Conservation (phyloP, 2,329 filamentous ascomycete genomes). For the Cercospora beticola region DNA sequence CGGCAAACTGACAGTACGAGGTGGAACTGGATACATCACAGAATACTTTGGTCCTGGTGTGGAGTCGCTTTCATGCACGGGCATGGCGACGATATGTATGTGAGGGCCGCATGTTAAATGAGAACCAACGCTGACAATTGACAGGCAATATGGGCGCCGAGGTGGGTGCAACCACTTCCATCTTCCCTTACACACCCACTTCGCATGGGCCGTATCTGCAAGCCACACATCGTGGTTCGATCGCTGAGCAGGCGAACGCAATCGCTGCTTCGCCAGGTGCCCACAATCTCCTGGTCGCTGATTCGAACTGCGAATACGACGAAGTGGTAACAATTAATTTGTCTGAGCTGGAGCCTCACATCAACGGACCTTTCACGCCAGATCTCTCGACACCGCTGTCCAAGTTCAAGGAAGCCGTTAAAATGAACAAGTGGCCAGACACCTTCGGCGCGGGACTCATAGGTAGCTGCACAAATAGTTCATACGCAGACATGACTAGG, state of each 20-base stretch:
- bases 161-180: constrained; percentile 90
- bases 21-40: constrained; percentile 90
- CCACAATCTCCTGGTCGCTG: constrained; percentile 70
- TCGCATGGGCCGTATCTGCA: constrained; percentile 79
- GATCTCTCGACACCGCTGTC: constrained; percentile 92
- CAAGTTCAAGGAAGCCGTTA: constrained; percentile 79
- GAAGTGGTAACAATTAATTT: constrained; percentile 88
- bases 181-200: constrained; percentile 86
- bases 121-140: constrained; percentile 60
- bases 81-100: constrained; percentile 76
- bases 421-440: constrained; percentile 84
- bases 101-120: neutral
- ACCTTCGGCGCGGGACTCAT: constrained; percentile 91
- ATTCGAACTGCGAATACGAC: constrained; percentile 82
- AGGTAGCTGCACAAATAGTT: constrained; percentile 97
- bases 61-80: constrained; percentile 83
- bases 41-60: constrained; percentile 78
- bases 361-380: constrained; percentile 78
- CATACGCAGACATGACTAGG: constrained; percentile 97
- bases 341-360: constrained; percentile 59
- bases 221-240: constrained; percentile 73
- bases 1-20: constrained; percentile 80
- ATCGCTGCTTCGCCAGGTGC: constrained; percentile 59
- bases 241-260: constrained; percentile 65
- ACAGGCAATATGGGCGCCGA: constrained; percentile 68